Conservation (phyloP, 192 early-diverging fungal species). For the Linnemannia schmuckeri region DNA sequence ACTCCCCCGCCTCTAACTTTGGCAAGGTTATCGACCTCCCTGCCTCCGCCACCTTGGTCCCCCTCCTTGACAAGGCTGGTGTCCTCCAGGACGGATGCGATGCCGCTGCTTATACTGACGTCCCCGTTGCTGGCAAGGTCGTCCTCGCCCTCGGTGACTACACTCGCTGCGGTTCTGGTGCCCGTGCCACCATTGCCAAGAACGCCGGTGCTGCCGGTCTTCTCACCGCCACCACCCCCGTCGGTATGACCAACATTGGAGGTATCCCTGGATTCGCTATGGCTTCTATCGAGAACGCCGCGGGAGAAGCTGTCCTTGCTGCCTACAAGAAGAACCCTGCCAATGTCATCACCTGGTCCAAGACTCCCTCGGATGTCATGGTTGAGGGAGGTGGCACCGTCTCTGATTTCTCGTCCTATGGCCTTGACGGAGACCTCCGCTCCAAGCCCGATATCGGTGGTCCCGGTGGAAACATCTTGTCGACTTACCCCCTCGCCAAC, state of each 20-base stretch:
- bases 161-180: slow-evolving; percentile 56
- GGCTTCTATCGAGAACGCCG: slow-evolving; percentile 41
- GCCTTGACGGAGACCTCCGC: slow-evolving; percentile 71
- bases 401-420: slow-evolving; percentile 74
- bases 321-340: slow-evolving; percentile 35
- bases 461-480: slow-evolving; percentile 65
- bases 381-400: slow-evolving; percentile 58
- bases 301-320: slow-evolving; percentile 52
- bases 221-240: slow-evolving; percentile 41
- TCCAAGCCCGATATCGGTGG: slow-evolving; percentile 70
- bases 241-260: slow-evolving; percentile 37
- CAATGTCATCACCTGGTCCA: slow-evolving; percentile 13
- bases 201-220: slow-evolving; percentile 36
- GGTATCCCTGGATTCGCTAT: slow-evolving; percentile 42
- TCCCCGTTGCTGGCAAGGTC: slow-evolving; percentile 51
- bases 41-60: slow-evolving; percentile 34
- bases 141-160: slow-evolving; percentile 63
- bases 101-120: slow-evolving; percentile 11
- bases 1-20: slow-evolving; percentile 10
- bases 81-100: slow-evolving; percentile 40
- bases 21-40: slow-evolving; percentile 58
- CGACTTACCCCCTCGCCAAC: slow-evolving; percentile 37
- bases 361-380: not conserved
- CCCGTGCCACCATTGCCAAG: slow-evolving; percentile 52
- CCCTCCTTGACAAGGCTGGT: slow-evolving; percentile 35